Conservation (phyloP, 768 basidiomycete species). For the Pleurotus pulmonarius region DNA sequence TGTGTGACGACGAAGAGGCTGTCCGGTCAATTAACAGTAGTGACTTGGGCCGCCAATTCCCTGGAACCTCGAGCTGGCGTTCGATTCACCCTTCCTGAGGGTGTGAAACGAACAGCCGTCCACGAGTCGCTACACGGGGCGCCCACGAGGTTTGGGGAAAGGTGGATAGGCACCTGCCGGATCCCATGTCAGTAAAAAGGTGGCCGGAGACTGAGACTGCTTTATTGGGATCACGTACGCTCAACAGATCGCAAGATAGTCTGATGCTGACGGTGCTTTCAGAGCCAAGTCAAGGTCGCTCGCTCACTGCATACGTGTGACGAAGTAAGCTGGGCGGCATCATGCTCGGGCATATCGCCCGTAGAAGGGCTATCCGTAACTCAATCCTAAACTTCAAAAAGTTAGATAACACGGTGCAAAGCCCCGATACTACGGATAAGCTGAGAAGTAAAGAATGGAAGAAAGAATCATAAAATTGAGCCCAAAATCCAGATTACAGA, state of each 20-base stretch:
- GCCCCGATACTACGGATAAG: background rate
- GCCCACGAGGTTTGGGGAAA: background rate
- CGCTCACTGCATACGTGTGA: background rate
- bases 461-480: background rate
- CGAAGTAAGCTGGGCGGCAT: no score
- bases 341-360: no score
- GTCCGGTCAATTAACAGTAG: no score
- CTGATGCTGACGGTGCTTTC: background rate
- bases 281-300: background rate
- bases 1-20: no score
- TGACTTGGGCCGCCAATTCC: no score
- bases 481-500: constrained; percentile 1
- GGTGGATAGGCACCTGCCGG: background rate
- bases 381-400: constrained; percentile 5
- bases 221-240: background rate
- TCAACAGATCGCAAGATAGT: background rate
- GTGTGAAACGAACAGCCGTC: background rate
- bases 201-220: background rate
- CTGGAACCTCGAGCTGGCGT: no score
- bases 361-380: no score
- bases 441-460: background rate
- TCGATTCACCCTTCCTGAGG: no score
- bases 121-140: constrained; percentile 4
- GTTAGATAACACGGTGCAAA: background rate
- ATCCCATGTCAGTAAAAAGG: background rate